Percentiles rank a stretch among this genome's conserved stretches.
These are phyloP conservation scores for Zelopaecilomyces penicillatus DNA, from an alignment of 2,329 filamentous ascomycete species.

Conservation along the genomic window DNA sequence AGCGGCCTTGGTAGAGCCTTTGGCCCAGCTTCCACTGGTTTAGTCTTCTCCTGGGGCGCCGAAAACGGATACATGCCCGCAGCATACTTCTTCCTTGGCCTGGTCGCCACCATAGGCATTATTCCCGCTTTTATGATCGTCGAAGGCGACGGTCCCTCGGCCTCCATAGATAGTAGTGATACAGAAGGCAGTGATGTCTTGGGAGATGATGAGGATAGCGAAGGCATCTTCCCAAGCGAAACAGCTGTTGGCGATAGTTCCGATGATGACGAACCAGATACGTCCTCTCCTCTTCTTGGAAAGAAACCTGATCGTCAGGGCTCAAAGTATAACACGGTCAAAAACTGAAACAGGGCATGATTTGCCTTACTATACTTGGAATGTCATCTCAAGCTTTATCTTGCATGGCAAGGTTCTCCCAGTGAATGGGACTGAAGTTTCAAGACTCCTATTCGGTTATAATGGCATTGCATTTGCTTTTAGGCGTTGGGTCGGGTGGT, in stretches of 20 bases:
- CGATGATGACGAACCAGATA: constrained; percentile 10
- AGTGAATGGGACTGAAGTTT: too few species aligned
- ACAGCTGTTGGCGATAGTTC: constrained; percentile 15
- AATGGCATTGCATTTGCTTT: too few species aligned
- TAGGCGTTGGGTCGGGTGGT: too few species aligned
- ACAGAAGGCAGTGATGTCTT: constrained; percentile 21
- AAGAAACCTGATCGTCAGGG: background rate
- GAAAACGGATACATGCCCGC: constrained; percentile 67
- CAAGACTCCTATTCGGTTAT: too few species aligned
- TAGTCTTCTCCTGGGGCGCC: constrained; percentile 67
- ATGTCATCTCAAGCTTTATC: too few species aligned
- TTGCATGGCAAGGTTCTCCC: too few species aligned
- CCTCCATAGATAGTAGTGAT: constrained; percentile 22
- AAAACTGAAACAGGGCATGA: background rate
- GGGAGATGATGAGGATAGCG: constrained; percentile 2
- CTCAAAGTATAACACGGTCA: constrained; percentile 1
- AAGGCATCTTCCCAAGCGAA: constrained; percentile 15
- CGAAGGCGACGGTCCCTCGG: constrained; percentile 60
- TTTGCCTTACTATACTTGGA: too few species aligned
- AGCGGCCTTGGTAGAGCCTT: constrained; percentile 70
- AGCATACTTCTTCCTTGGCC: constrained; percentile 72
- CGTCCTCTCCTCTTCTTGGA: constrained; percentile 13
- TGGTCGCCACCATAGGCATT: constrained; percentile 54
- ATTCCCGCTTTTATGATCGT: constrained; percentile 67
- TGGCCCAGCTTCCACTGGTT: constrained; percentile 68